Evolutionary conservation across 1,139 yeast genomes (phyloP).

Genomic region (Petasospora rhodanensis): DNA sequence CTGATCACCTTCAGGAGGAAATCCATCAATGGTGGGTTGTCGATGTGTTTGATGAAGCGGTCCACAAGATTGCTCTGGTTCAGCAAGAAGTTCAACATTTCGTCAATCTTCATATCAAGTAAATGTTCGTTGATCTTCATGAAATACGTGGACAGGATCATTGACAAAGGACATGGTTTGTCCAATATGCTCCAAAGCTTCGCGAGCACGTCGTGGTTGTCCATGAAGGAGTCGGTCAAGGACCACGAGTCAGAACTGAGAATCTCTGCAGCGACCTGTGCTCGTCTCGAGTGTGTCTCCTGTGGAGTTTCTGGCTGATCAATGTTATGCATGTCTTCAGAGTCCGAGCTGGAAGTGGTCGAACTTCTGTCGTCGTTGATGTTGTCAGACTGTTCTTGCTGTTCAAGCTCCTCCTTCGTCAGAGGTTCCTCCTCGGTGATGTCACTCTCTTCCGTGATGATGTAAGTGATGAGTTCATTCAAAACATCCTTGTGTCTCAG

Average conservation of each 20-base stretch:
- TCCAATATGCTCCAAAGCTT: constrained; percentile 81
- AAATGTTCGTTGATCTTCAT: constrained; percentile 93
- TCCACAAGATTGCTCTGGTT: constrained; percentile 50
- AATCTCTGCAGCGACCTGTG: constrained; percentile 87
- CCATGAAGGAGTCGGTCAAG: constrained; percentile 86
- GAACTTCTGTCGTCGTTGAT: constrained; percentile 20
- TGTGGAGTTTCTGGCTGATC: constrained; percentile 39
- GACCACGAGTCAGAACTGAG: constrained; percentile 94
- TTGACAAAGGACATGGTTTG: constrained; percentile 57
- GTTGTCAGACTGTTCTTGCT: too few relatives aligned
- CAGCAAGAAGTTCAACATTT: constrained; percentile 62
- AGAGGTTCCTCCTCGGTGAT: constrained; percentile 8
- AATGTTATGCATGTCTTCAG: constrained; percentile 28
- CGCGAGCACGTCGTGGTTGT: constrained; percentile 57
- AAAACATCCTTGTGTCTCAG: constrained; percentile 71
- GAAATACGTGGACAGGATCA: constrained; percentile 78
- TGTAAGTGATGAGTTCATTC: constrained; percentile 59
- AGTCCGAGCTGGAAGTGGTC: constrained; percentile 26
- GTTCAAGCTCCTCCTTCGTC: constrained; percentile 21
- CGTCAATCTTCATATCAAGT: constrained; percentile 82
- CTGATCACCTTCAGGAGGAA: constrained; percentile 57
- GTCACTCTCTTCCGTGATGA: constrained; percentile 41
- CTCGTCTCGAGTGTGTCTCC: constrained; percentile 61
- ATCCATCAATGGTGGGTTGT: constrained; percentile 74
- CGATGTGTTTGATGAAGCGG: constrained; percentile 50